Evolutionary conservation across 169 alveolate genomes (phyloP), one percentile per base, ranked within the genome.

Genomic region (Plasmodium malariae): DNA sequence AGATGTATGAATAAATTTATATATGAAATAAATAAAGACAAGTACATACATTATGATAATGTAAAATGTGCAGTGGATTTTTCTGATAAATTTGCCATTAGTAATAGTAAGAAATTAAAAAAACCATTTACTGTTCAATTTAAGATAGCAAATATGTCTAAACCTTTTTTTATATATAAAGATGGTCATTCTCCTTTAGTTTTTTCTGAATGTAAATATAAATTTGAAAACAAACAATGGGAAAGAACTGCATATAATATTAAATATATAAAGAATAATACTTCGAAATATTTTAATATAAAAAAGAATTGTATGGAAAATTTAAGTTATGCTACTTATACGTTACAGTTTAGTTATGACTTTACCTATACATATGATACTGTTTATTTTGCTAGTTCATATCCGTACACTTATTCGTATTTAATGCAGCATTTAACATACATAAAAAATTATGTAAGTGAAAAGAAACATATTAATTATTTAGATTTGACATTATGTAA

Each of bases 101-200:
- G 54, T 21, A 68, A 83, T 49, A 28, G 65, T 1, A 83, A 49
- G 30, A 83, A 55, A 19, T 55, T 83, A n/a, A 51, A 83, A 28
- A 68, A 51, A n/a, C 71, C 91, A 21, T 67, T 83, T 55, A 21
- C 91, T 67, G 91, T 83, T 6, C n/a, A 26, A 7, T 83, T 83
- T 67, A 37, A 43, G 24, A 83, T 83, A 11, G 85, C 28, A 40
- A 83, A 83, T 83, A 83, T 83, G 91, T 51, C 91, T 3, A 83
- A 70, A 14, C 91, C 91, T 37, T 17, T 32, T 68, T 83, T 65
- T 68, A 36, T 83, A 17, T 83, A 83, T 60, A 83, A 51, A 68
- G 67, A 83, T 3, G 91, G 91, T 34, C 71, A 83, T 70, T 83
- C 91, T 9, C 91, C 91, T 43, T 83, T 83, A 57, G 59, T 55